These are phyloP conservation scores for Solanum tarapatanum DNA, from an alignment of 257 asterid genomes.

Conservation along the genomic window DNA sequence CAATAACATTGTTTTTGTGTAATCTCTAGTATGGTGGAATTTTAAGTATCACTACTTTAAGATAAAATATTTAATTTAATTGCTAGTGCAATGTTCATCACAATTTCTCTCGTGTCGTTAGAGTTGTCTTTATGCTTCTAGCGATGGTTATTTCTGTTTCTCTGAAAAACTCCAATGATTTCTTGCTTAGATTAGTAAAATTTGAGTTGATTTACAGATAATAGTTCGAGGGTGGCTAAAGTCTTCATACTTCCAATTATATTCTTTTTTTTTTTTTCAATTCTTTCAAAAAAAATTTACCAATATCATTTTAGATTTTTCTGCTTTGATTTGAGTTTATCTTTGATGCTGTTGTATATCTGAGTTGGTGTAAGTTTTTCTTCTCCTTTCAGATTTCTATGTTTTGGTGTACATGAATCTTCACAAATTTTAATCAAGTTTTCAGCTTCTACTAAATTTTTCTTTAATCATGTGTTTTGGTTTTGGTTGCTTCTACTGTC, in stretches of 20 bases:
- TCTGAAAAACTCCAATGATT: neutral
- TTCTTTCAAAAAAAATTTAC: neutral
- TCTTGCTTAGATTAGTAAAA: neutral
- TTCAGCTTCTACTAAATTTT: too few species aligned
- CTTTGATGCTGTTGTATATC: neutral
- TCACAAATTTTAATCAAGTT: neutral
- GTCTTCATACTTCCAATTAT: neutral
- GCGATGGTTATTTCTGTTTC: neutral
- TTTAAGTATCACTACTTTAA: neutral
- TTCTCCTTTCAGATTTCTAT: neutral
- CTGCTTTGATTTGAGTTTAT: neutral
- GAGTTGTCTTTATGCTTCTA: too few species aligned
- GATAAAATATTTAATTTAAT: neutral
- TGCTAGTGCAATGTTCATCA: neutral
- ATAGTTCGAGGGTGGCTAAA: neutral
- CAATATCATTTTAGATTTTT: neutral
- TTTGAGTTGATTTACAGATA: neutral
- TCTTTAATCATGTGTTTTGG: neutral
- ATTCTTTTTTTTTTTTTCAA: neutral
- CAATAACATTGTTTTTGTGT: too few species aligned
- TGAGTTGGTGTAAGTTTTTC: too few species aligned
- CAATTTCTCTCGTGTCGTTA: neutral
- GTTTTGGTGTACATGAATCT: neutral
- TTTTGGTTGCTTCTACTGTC: neutral
- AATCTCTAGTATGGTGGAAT: too few species aligned